Evolutionary conservation across 1,139 yeast genomes (phyloP).

Genomic region (Yamadazyma jaroonii): DNA sequence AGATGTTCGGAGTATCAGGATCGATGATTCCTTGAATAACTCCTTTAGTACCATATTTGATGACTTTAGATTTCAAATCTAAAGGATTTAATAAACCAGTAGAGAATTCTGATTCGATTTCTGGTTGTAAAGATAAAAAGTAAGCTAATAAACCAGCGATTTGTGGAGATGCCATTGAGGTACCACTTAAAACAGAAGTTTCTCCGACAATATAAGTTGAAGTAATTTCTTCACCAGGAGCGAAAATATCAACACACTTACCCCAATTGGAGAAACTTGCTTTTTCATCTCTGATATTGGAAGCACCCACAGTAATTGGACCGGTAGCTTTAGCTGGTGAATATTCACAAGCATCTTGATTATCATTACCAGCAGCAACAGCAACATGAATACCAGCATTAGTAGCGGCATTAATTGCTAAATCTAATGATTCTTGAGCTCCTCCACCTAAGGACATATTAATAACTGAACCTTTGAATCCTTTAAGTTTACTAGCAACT

Average conservation of each 20-base stretch:
- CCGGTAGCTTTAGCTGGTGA: conserved; percentile 79
- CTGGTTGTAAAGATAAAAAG: conserved; percentile 90
- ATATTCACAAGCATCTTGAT: conserved; percentile 79
- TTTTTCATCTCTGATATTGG: conserved; percentile 69
- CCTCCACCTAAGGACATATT: conserved; percentile 93
- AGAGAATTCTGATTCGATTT: conserved; percentile 69
- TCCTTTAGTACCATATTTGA: conserved; percentile 74
- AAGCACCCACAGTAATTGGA: conserved; percentile 82
- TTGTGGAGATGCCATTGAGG: conserved; percentile 99
- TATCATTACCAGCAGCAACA: conserved; percentile 88
- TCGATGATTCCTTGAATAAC: conserved; percentile 69
- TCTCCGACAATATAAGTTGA: conserved; percentile 88
- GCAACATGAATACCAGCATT: conserved; percentile 80
- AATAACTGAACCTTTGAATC: conserved; percentile 82
- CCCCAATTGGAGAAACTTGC: conserved; percentile 85
- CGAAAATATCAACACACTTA: conserved; percentile 80
- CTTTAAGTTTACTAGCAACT: conserved; percentile 53
- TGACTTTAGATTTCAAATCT: conserved; percentile 84
- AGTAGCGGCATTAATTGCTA: conserved; percentile 83
- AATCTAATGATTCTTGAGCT: conserved; percentile 68
- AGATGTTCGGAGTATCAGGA: conserved; percentile 75
- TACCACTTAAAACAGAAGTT: conserved; percentile 91
- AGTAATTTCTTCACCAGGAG: conserved; percentile 78
- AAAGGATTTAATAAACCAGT: conserved; percentile 70
- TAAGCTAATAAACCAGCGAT: conserved; percentile 88